phyloP scores from a whole-genome alignment of 306 rosid genomes.

The Vigna reflexopilosa region DNA sequence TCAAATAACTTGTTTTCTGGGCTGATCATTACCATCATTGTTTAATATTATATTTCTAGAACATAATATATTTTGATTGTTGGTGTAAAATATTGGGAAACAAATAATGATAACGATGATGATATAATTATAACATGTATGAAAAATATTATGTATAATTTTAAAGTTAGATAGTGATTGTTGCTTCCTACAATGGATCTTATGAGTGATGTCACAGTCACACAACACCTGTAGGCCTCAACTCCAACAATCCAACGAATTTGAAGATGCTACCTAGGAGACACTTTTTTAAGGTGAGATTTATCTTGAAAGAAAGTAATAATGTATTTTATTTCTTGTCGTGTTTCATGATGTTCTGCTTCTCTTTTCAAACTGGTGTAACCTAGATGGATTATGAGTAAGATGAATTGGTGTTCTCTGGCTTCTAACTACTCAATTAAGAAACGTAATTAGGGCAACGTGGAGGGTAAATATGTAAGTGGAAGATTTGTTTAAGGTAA shows the following conservation, averaged over 20 bases:
- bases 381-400: background rate
- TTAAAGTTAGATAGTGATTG: background rate
- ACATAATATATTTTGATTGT: no score
- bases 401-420: background rate
- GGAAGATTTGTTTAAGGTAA: constrained; percentile 3
- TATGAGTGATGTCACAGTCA: background rate
- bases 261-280: background rate
- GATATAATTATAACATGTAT: no score
- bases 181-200: background rate
- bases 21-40: background rate
- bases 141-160: no score
- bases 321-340: background rate
- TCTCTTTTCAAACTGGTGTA: no score
- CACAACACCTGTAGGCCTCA: background rate
- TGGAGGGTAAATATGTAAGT: background rate
- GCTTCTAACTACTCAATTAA: background rate
- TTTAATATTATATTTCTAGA: no score
- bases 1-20: background rate
- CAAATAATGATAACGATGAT: no score
- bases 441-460: constrained; percentile 34
- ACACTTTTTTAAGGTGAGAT: background rate
- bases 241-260: constrained; percentile 14
- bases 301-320: background rate
- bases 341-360: no score
- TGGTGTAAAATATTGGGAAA: no score